Conservation (phyloP, 1,284 basidiomycete species). For the Psilocybe mexicana region DNA sequence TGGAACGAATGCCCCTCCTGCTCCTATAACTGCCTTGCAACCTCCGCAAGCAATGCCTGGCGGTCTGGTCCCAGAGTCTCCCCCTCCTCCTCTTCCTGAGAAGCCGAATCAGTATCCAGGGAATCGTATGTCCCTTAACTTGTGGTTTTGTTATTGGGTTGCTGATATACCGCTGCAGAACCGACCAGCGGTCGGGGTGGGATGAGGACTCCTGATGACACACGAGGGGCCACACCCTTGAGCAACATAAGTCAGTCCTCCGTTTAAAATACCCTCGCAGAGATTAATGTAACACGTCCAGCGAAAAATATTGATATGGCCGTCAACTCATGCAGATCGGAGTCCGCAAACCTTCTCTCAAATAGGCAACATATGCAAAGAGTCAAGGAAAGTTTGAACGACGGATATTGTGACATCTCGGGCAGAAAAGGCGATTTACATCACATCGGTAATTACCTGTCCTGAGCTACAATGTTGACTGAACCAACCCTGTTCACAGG, state of each 20-base stretch:
- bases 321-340: slow-evolving; percentile 74
- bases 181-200: not conserved
- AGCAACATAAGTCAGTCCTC: slow-evolving; percentile 55
- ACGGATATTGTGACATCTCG: slow-evolving; percentile 82
- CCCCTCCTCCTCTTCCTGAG: not conserved
- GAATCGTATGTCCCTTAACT: not conserved
- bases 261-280: slow-evolving; percentile 1
- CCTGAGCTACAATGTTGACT: not conserved
- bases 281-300: slow-evolving; percentile 25
- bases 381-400: slow-evolving; percentile 75
- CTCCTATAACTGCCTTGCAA: not conserved
- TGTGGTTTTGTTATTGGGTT: no score
- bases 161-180: not conserved
- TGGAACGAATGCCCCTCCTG: slow-evolving; percentile 10
- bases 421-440: slow-evolving; percentile 67
- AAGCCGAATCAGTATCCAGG: not conserved
- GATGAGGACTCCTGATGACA: slow-evolving; percentile 17
- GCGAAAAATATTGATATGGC: slow-evolving; percentile 76
- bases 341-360: slow-evolving; percentile 60
- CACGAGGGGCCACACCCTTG: slow-evolving; percentile 52
- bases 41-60: not conserved
- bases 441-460: slow-evolving; percentile 50
- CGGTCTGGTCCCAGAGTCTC: not conserved
- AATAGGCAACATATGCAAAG: slow-evolving; percentile 70
- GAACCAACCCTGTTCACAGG: slow-evolving; percentile 37